phyloP scores from a whole-genome alignment of 2,329 filamentous ascomycete species.

The Hymenoscyphus linearis region DNA sequence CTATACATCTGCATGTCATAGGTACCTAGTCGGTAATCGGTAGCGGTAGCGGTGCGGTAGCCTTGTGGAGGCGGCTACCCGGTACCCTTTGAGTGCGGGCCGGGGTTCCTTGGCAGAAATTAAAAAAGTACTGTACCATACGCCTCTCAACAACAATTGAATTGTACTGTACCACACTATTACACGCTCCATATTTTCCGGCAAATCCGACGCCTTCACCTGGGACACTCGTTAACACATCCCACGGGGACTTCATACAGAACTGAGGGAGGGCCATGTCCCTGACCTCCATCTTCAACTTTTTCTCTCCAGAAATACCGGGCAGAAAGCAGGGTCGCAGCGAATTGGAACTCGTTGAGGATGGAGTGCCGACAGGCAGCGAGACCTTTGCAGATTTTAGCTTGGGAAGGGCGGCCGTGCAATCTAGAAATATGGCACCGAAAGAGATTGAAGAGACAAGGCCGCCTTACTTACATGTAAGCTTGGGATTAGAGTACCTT shows the following conservation, averaged over 20 bases:
- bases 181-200: background rate
- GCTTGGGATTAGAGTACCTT: slow-evolving; percentile 28
- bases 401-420: slow-evolving; percentile 21
- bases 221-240: slow-evolving; percentile 9
- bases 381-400: slow-evolving; percentile 30
- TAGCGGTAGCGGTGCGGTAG: background rate
- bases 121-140: background rate
- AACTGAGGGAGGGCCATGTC: slow-evolving; percentile 45
- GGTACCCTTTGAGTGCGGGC: background rate
- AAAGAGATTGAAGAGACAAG: slow-evolving; percentile 41
- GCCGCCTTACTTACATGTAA: slow-evolving; percentile 59
- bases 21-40: too few relatives aligned
- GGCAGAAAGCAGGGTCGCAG: slow-evolving; percentile 20
- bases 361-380: slow-evolving; percentile 33
- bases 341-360: slow-evolving; percentile 32
- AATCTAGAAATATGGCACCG: slow-evolving; percentile 28
- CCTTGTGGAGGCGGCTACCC: background rate
- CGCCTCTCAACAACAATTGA: background rate
- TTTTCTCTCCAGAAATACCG: slow-evolving; percentile 41
- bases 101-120: background rate
- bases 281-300: slow-evolving; percentile 48
- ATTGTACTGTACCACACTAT: background rate
- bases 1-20: too few relatives aligned
- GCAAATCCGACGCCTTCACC: background rate
- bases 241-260: slow-evolving; percentile 16